Percentiles rank a stretch among this genome's conserved stretches.
These are phyloP conservation scores for Euptelea pleiosperma DNA, from an alignment of 164 flowering plant species.

Conservation along the genomic window DNA sequence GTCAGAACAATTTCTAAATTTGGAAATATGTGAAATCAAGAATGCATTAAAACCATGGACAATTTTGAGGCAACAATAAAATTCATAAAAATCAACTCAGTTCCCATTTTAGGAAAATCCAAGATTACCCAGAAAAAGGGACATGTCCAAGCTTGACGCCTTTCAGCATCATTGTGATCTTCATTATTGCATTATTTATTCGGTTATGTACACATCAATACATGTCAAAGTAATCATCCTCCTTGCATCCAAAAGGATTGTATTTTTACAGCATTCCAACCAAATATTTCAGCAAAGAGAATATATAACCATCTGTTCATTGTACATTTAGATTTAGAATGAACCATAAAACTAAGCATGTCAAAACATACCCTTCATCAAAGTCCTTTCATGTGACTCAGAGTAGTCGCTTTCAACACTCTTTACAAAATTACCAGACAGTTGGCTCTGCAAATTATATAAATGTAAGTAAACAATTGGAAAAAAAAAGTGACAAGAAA, in stretches of 20 bases:
- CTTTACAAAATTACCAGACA: slow-evolving; percentile 31
- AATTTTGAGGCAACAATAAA: not conserved
- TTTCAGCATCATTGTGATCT: not conserved
- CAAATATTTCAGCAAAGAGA: not conserved
- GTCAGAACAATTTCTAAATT: too few species aligned
- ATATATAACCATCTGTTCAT: not conserved
- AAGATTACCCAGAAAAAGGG: not conserved
- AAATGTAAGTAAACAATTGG: not conserved
- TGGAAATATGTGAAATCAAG: too few species aligned
- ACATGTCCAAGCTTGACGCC: not conserved
- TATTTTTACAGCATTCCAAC: not conserved
- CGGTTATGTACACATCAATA: not conserved
- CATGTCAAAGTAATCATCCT: not conserved
- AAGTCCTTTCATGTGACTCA: slow-evolving; percentile 38
- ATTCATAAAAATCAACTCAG: too few species aligned
- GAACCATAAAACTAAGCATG: not conserved
- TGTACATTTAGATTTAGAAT: not conserved
- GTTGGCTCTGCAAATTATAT: slow-evolving; percentile 30
- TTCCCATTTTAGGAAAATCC: not conserved
- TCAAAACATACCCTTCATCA: slow-evolving; percentile 31
- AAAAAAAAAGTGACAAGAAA: not conserved
- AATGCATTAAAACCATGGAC: not conserved
- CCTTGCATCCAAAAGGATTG: not conserved
- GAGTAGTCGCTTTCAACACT: slow-evolving; percentile 33
- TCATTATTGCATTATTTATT: not conserved